A percentile compares a stretch with the other conserved stretches of the same genome.
These are phyloP conservation scores for Melampsora americana DNA, from an alignment of 1,284 basidiomycete species.

Conservation along the genomic window DNA sequence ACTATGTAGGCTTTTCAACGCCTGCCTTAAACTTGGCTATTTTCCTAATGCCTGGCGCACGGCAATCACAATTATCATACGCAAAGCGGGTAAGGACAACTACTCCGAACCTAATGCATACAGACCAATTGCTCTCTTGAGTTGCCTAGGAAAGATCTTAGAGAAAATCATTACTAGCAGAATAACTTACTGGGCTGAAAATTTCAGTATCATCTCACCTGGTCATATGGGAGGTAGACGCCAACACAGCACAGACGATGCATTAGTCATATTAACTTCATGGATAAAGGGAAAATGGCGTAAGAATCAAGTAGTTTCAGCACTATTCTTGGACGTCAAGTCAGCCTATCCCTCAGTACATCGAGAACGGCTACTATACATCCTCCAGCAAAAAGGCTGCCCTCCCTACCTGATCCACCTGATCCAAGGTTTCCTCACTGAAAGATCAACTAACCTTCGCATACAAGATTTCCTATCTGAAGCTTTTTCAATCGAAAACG, in stretches of 20 bases:
- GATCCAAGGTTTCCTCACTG: not conserved
- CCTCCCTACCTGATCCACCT: not conserved
- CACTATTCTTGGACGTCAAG: constrained; percentile 14
- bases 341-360: constrained; percentile 13
- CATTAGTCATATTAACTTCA: not conserved
- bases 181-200: not conserved
- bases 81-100: not conserved
- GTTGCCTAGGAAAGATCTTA: constrained; percentile 3
- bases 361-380: not conserved
- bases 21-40: not conserved
- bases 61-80: constrained; percentile 9
- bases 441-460: not conserved
- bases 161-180: not conserved
- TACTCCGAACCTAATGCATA: constrained; percentile 3
- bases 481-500: not conserved
- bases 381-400: not conserved
- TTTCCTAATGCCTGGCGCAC: not conserved
- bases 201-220: not conserved
- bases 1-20: too few species aligned
- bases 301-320: not conserved
- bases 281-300: constrained; percentile 22
- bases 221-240: not conserved
- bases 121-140: not conserved
- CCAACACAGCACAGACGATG: not conserved
- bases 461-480: not conserved